Evolutionary conservation across 805 yeast species (phyloP), one percentile per base, ranked within the genome.

Genomic region (Kuraishia molischiana): DNA sequence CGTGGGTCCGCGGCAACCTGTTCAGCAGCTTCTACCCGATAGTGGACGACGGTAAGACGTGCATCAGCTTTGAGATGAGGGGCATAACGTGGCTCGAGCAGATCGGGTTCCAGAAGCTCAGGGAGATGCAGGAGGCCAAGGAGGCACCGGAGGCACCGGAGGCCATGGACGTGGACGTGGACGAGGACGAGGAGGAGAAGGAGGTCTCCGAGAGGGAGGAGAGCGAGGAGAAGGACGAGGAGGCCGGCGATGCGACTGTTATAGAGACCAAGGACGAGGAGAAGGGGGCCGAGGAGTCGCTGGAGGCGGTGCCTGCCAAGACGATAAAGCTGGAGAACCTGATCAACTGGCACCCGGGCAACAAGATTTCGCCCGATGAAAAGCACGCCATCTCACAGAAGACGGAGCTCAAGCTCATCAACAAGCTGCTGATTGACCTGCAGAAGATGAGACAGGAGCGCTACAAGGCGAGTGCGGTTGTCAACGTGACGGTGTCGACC

Each of bases 11-110:
- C 37, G 62, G 52, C n/a, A 54, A 61, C 21, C 61, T 67, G 34
- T 28, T 8, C 17, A 6, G 17, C 14, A 64, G 75, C 11, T 82
- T 80, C 65, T 85, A 85, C 0, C 92, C 92, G 4, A 53, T 69
- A 9, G 59, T 67, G 31, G 86, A 79, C 51, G 81, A 79, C 45
- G 67, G 69, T 28, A 70, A 69, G 15, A 65, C 77, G 5, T 72
- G 77, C 2, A 53, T 79, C 10, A 67, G 73, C 20, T 67, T 70
- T 13, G 66, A 66, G 17, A 64, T 70, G 49, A 67, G 71, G 46
- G 72, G 76, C 3, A 52, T 67, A 18, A 60, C 67, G 4, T 73
- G 79, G 79, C 51, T 71, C 22, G 76, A 72, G 41, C 74, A 68
- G 46, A 57, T 67, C 32, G 80, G 80, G 1, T 66, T 66, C 38